A percentile compares a stretch with the other conserved stretches of the same genome.
These are phyloP conservation scores for Raphidocelis subcapitata DNA, from an alignment of 139 green algal genomes.

Conservation along the genomic window DNA sequence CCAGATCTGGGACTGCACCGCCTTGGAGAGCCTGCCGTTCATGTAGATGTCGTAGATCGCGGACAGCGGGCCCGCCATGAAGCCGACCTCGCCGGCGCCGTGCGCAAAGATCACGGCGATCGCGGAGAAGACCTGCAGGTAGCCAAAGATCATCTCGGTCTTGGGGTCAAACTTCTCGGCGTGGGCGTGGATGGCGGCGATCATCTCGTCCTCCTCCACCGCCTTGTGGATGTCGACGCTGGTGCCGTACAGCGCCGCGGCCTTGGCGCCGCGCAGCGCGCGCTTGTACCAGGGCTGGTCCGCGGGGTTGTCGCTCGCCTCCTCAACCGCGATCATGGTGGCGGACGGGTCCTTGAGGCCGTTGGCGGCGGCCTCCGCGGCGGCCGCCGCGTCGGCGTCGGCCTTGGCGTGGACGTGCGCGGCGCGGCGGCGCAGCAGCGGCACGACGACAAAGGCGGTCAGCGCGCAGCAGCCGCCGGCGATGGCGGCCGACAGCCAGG, in stretches of 20 bases:
- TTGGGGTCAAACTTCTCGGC: constrained; percentile 53
- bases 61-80: constrained; percentile 51
- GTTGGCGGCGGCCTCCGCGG: background rate
- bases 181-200: constrained; percentile 44
- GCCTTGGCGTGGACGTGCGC: constrained; percentile 13
- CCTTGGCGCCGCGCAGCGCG: constrained; percentile 6
- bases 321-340: background rate
- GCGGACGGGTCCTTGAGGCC: background rate
- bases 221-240: constrained; percentile 48
- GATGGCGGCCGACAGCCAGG: constrained; percentile 36
- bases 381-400: background rate
- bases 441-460: constrained; percentile 26
- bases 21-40: constrained; percentile 28
- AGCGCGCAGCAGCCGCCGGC: constrained; percentile 25
- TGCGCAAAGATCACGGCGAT: constrained; percentile 58
- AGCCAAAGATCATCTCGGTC: constrained; percentile 59
- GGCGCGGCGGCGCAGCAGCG: constrained; percentile 26
- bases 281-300: background rate
- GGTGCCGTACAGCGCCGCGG: constrained; percentile 32
- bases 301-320: background rate
- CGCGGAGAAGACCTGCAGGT: constrained; percentile 66
- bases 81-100: constrained; percentile 47
- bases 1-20: constrained; percentile 42
- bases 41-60: constrained; percentile 52
- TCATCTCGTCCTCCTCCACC: constrained; percentile 44